Conservation (phyloP, 1,284 basidiomycete genomes). For the Apiotrichum laibachii region DNA sequence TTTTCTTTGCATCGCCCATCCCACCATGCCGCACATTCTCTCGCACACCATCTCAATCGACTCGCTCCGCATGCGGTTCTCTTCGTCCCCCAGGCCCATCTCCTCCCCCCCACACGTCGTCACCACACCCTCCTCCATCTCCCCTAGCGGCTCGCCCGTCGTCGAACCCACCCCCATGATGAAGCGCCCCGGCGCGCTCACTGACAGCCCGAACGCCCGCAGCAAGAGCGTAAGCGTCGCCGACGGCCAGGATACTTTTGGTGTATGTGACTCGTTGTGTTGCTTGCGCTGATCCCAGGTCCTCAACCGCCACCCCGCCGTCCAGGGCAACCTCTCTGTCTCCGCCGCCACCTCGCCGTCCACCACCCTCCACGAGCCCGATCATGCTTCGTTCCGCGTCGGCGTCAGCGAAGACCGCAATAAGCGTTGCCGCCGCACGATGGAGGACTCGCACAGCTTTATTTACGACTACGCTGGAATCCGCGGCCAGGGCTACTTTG, state of each 20-base stretch:
- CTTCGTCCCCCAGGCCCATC: neutral
- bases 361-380: neutral
- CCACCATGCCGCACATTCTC: neutral
- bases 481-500: conserved; percentile 94
- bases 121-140: conserved; percentile 15
- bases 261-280: conserved; percentile 56
- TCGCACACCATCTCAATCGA: neutral
- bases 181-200: conserved; percentile 36
- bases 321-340: neutral
- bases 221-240: conserved; percentile 72
- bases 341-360: neutral
- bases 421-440: conserved; percentile 82
- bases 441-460: conserved; percentile 98
- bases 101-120: conserved; percentile 6
- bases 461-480: conserved; percentile 88
- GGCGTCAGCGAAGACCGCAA: conserved; percentile 82
- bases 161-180: conserved; percentile 8
- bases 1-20: neutral
- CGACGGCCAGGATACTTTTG: conserved; percentile 67
- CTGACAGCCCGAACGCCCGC: conserved; percentile 61
- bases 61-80: neutral
- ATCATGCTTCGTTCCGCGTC: conserved; percentile 58
- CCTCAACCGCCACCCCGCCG: conserved; percentile 52
- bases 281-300: conserved; percentile 53
- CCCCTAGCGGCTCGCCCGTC: conserved; percentile 18